A percentile compares a stretch with the other conserved stretches of the same genome.
phyloP scores from a whole-genome alignment of 805 yeast species.

The Candida dendrica region DNA sequence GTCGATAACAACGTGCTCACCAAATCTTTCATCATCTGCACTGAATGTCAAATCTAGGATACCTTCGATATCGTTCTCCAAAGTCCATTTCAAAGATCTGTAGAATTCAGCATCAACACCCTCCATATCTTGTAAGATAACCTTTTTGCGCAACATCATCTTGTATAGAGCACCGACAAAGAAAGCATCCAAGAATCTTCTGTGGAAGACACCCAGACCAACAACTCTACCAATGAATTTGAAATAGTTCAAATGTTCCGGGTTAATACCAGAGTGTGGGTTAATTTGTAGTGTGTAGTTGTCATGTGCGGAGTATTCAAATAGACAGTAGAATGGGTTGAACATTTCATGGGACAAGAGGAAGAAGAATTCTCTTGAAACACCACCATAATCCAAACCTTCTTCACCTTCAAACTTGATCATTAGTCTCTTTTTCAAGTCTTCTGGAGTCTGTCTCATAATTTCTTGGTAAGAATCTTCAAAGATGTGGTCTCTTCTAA shows the following conservation, averaged over 20 bases:
- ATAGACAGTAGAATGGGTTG: constrained; percentile 94
- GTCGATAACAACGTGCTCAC: constrained; percentile 84
- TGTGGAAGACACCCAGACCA: constrained; percentile 96
- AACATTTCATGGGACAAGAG: constrained; percentile 96
- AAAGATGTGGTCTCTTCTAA: constrained; percentile 90
- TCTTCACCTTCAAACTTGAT: constrained; percentile 98
- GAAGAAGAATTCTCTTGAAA: constrained; percentile 95
- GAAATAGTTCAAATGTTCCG: constrained; percentile 96
- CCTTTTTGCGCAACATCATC: constrained; percentile 94
- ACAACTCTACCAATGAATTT: constrained; percentile 97
- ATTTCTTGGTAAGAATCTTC: constrained; percentile 98
- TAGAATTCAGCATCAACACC: constrained; percentile 97
- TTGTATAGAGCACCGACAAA: constrained; percentile 97
- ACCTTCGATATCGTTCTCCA: constrained; percentile 89
- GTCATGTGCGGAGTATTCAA: constrained; percentile 96
- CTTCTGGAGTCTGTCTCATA: constrained; percentile 98
- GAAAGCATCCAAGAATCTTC: constrained; percentile 96
- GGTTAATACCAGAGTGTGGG: constrained; percentile 94
- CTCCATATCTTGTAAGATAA: constrained; percentile 94
- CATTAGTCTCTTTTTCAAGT: constrained; percentile 94
- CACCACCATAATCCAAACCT: constrained; percentile 99
- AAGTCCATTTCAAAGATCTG: constrained; percentile 90
- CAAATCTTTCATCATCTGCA: constrained; percentile 89
- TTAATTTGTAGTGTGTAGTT: constrained; percentile 96
- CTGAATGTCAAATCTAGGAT: constrained; percentile 84